phyloP scores from a whole-genome alignment of 1,284 basidiomycete species.

The Athelia sp. region DNA sequence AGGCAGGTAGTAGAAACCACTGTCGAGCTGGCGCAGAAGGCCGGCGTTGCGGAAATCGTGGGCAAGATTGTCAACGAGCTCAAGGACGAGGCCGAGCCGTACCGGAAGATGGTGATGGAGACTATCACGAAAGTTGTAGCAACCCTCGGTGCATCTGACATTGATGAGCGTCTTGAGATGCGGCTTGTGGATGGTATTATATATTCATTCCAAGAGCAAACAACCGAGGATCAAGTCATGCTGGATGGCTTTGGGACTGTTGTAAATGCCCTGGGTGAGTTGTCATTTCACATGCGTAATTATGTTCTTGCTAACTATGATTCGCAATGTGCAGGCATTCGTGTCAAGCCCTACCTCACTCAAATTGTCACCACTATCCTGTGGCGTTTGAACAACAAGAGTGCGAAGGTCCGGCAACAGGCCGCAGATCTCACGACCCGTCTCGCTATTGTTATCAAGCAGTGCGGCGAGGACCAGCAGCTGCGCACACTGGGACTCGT shows the following conservation, averaged over 20 bases:
- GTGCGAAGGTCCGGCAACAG: slow-evolving; percentile 97
- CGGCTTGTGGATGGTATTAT: slow-evolving; percentile 97
- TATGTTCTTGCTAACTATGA: not conserved
- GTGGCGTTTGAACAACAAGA: slow-evolving; percentile 99
- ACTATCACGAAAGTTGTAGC: slow-evolving; percentile 97
- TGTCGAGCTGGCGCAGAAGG: slow-evolving; percentile 95
- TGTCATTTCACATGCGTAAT: not conserved
- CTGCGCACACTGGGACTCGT: slow-evolving; percentile 96
- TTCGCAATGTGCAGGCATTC: slow-evolving; percentile 46
- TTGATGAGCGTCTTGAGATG: slow-evolving; percentile 94
- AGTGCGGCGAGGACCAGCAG: slow-evolving; percentile 94
- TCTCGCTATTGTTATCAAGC: slow-evolving; percentile 96
- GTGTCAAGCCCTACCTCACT: slow-evolving; percentile 98
- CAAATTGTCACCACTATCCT: slow-evolving; percentile 99
- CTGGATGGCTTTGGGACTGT: slow-evolving; percentile 97
- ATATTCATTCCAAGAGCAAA: slow-evolving; percentile 99
- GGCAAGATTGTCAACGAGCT: slow-evolving; percentile 94
- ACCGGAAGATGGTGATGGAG: slow-evolving; percentile 99
- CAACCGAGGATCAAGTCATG: slow-evolving; percentile 98
- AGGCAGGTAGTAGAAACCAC: slow-evolving; percentile 98
- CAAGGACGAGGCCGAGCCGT: slow-evolving; percentile 96
- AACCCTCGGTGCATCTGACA: slow-evolving; percentile 90
- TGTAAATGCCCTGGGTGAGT: slow-evolving; percentile 78
- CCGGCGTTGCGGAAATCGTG: slow-evolving; percentile 94
- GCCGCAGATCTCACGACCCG: slow-evolving; percentile 95